Evolutionary conservation across 257 asterid species (phyloP), one percentile per base, ranked within the genome.

Genomic region (Nicotiana tabacum): DNA sequence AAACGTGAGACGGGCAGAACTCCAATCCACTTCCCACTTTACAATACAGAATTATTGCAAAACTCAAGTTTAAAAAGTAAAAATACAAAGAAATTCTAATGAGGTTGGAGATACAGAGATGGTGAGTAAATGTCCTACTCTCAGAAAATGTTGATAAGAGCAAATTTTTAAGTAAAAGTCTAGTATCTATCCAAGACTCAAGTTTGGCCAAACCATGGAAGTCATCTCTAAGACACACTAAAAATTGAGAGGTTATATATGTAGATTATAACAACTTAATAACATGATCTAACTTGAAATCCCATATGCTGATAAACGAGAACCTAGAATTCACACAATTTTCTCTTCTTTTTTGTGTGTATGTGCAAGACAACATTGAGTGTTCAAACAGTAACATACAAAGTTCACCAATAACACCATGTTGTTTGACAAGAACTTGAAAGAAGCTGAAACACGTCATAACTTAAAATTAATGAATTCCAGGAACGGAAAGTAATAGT

Each of bases 401-500:
- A 48, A 27, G 46, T 76, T 51, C 64, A 76, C 64, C 64, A 76
- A 51, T 61, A 76, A 76, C 62, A 74, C 0, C 66, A 68, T 53
- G 30, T 27, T 51, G 68, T 70, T 68, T 69, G 27, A 18, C 53
- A 65, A 84, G 81, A 51, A 69, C 48, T 24, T 51, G 66, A 70
- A 85, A 78, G 62, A 56, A 74, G 27, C 56, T 3, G 10, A 76
- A 51, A 76, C 64, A 51, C 4, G 29, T 48, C 80, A 76, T 51
- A 76, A 15, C 43, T 76, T 27, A 18, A 0, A 51, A 6, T 58
- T 4, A 39, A 57, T 11, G 51, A 76, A 29, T 68, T 60, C 21
- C 17, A 67, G 30, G 70, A 82, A 21, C 11, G 2, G n/a, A 9
- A 37, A 76, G 87, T 83, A 83, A 88, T 77, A 80, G 46, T 92